phyloP scores from a whole-genome alignment of 2,329 filamentous ascomycete genomes.

The Colletotrichum trifolii region DNA sequence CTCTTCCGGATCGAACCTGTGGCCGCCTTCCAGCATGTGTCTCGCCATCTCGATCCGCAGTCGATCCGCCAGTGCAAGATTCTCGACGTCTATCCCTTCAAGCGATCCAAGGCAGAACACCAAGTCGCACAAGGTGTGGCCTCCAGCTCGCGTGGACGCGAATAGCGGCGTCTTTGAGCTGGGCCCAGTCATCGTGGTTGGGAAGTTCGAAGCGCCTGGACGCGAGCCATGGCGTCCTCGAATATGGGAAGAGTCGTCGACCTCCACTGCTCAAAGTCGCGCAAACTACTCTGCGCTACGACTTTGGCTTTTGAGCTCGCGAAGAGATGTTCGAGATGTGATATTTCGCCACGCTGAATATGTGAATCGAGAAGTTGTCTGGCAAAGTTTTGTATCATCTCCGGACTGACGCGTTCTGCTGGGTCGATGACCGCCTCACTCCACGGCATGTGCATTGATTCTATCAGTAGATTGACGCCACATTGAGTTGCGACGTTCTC shows the following conservation, averaged over 20 bases:
- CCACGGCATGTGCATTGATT: constrained; percentile 1
- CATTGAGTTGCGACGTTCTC: neutral
- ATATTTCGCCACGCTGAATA: neutral
- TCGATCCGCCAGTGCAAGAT: neutral
- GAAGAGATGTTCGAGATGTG: constrained; percentile 1
- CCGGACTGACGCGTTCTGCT: neutral
- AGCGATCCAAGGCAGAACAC: neutral
- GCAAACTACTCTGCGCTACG: neutral
- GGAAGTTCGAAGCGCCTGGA: constrained; percentile 7
- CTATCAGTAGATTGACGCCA: neutral
- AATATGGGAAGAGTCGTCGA: constrained; percentile 7
- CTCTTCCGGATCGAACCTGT: neutral
- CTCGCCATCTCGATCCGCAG: constrained; percentile 16
- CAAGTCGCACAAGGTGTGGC: neutral
- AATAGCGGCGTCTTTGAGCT: constrained; percentile 3
- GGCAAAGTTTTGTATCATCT: constrained; percentile 6
- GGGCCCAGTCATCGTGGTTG: constrained; percentile 6
- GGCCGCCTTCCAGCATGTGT: neutral
- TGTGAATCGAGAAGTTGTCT: neutral
- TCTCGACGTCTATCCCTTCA: neutral
- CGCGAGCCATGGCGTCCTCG: neutral
- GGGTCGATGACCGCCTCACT: neutral
- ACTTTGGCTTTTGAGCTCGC: neutral
- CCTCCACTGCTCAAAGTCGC: constrained; percentile 12
- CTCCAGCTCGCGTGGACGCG: neutral